Conservation (phyloP, 306 rosid species). For the Begonia loranthoides region DNA sequence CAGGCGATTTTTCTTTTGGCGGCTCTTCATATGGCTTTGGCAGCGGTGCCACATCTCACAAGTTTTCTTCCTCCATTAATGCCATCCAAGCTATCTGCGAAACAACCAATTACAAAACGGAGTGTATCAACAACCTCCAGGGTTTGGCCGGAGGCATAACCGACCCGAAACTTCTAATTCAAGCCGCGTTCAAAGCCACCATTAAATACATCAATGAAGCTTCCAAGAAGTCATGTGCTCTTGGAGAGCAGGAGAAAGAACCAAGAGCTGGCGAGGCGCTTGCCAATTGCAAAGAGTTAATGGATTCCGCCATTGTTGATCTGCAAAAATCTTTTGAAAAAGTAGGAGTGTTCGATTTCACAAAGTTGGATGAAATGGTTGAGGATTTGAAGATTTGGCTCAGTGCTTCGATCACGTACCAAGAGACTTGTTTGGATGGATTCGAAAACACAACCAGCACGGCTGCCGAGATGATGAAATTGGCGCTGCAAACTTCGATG, state of each 20-base stretch:
- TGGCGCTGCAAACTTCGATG: conserved; percentile 19
- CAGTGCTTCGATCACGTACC: conserved; percentile 38
- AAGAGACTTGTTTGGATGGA: conserved; percentile 50
- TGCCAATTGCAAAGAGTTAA: conserved; percentile 41
- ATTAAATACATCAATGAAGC: conserved; percentile 13
- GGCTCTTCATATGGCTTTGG: too few species aligned
- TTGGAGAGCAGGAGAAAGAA: conserved; percentile 29
- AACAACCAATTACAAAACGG: conserved; percentile 38
- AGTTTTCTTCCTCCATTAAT: conserved; percentile 9
- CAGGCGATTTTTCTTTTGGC: not conserved
- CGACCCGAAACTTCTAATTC: conserved; percentile 37
- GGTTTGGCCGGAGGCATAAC: conserved; percentile 3
- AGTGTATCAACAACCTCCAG: conserved; percentile 27
- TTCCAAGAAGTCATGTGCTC: conserved; percentile 18
- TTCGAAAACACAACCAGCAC: conserved; percentile 34
- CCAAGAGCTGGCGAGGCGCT: conserved; percentile 34
- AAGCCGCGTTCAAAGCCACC: conserved; percentile 22
- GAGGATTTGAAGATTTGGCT: conserved; percentile 62
- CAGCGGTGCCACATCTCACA: too few species aligned
- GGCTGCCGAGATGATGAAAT: conserved; percentile 32
- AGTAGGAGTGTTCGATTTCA: conserved; percentile 25
- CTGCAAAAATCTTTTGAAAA: conserved; percentile 16
- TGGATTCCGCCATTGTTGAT: conserved; percentile 40
- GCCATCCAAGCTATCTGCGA: conserved; percentile 31
- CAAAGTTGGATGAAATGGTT: conserved; percentile 17